These are phyloP conservation scores for Striga hermonthica DNA, from an alignment of 305 asterid genomes.

Conservation along the genomic window DNA sequence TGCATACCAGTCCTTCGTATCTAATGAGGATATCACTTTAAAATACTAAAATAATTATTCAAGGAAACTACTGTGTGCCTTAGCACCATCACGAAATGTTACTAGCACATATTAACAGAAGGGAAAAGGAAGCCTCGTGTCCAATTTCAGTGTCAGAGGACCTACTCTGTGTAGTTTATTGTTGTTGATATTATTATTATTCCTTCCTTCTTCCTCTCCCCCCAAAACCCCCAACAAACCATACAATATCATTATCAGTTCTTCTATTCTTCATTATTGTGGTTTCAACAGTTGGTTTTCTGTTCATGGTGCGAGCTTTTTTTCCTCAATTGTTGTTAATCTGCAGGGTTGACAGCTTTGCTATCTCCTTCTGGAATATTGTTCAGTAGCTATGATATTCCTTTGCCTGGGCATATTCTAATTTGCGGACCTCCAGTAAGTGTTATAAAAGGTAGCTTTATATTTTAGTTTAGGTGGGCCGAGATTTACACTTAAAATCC, in stretches of 20 bases:
- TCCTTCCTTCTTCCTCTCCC: background rate
- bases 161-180: background rate
- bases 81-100: slow-evolving; percentile 16
- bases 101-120: background rate
- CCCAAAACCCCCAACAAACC: too few species aligned
- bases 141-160: background rate
- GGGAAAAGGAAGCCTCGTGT: background rate
- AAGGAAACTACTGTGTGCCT: background rate
- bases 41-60: slow-evolving; percentile 14
- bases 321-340: slow-evolving; percentile 29
- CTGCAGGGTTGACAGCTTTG: slow-evolving; percentile 67
- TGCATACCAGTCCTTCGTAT: background rate
- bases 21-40: slow-evolving; percentile 6
- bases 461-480: background rate
- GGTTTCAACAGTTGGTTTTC: slow-evolving; percentile 1
- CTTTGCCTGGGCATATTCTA: slow-evolving; percentile 87
- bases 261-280: background rate
- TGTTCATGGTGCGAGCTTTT: slow-evolving; percentile 4
- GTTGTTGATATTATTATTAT: background rate
- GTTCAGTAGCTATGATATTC: slow-evolving; percentile 62
- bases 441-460: slow-evolving; percentile 27
- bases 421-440: slow-evolving; percentile 89
- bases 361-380: slow-evolving; percentile 65
- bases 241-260: slow-evolving; percentile 12
- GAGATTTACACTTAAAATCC: background rate